Percentiles rank a stretch among this genome's conserved stretches.
Evolutionary conservation across 306 rosid species (phyloP).

Genomic region (Neltuma alba): DNA sequence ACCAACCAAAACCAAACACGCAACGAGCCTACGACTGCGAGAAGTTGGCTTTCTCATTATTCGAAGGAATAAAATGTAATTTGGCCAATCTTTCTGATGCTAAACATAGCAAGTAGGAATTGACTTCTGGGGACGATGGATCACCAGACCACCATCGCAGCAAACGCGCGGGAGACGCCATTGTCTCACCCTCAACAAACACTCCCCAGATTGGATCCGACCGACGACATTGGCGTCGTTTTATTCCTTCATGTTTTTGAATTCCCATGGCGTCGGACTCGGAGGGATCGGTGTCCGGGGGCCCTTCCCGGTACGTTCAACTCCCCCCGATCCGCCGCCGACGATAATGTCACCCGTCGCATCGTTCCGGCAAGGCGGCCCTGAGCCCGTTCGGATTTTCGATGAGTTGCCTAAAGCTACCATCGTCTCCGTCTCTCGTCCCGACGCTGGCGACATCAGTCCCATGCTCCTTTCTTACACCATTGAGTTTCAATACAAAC

Average conservation of each 20-base stretch:
- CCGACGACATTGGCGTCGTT: slow-evolving; percentile 31
- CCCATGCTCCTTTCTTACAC: slow-evolving; percentile 95
- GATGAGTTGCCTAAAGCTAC: slow-evolving; percentile 83
- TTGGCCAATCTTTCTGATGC: background rate
- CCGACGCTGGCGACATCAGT: slow-evolving; percentile 87
- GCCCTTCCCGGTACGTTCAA: slow-evolving; percentile 66
- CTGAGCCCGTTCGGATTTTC: slow-evolving; percentile 67
- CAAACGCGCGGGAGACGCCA: background rate
- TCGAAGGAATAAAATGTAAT: background rate
- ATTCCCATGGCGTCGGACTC: slow-evolving; percentile 74
- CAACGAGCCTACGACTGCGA: background rate
- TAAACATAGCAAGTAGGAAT: background rate
- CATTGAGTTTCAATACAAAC: slow-evolving; percentile 83
- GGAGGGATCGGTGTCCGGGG: slow-evolving; percentile 66
- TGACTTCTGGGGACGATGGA: background rate
- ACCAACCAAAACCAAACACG: background rate
- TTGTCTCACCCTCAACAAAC: slow-evolving; percentile 37
- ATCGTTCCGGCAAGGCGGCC: slow-evolving; percentile 46
- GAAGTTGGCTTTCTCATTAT: background rate
- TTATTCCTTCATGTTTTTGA: background rate
- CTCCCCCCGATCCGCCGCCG: slow-evolving; percentile 67
- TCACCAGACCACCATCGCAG: background rate
- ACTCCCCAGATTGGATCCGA: slow-evolving; percentile 26
- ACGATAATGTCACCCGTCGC: slow-evolving; percentile 47
- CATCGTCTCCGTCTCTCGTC: slow-evolving; percentile 90